Conservation (phyloP, 2,329 filamentous ascomycete genomes). For the Cladosporium sp. region DNA sequence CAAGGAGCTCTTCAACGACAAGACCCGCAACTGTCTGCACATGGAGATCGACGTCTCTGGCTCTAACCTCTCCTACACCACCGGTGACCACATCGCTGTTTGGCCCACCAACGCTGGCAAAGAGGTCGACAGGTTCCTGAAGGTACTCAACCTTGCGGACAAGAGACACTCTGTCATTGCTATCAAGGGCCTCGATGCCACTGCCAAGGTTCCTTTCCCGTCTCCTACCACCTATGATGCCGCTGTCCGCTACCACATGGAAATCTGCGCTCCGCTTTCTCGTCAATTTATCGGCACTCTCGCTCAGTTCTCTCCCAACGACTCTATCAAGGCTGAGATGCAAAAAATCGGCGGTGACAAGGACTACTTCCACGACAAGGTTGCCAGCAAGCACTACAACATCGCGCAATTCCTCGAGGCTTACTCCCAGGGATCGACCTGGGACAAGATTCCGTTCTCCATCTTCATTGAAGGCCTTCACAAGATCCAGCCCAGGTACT, state of each 20-base stretch:
- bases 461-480: constrained; percentile 87
- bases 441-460: constrained; percentile 85
- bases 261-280: constrained; percentile 90
- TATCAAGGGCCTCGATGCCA: constrained; percentile 88
- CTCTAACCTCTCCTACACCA: constrained; percentile 89
- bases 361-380: constrained; percentile 87
- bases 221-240: constrained; percentile 95
- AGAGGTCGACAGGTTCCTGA: constrained; percentile 86
- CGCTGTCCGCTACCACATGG: constrained; percentile 89
- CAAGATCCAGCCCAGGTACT: constrained; percentile 96
- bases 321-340: constrained; percentile 81
- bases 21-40: constrained; percentile 91
- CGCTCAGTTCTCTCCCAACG: constrained; percentile 82
- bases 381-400: constrained; percentile 77
- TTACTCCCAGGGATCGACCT: constrained; percentile 68
- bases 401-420: constrained; percentile 77
- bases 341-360: constrained; percentile 85
- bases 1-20: constrained; percentile 81
- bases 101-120: constrained; percentile 95
- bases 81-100: constrained; percentile 92
- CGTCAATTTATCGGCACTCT: constrained; percentile 89
- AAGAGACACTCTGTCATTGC: constrained; percentile 80
- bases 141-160: constrained; percentile 66
- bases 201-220: constrained; percentile 95
- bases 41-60: constrained; percentile 89